Evolutionary conservation across 768 basidiomycete genomes (phyloP).

Genomic region (Collybiopsis confluens): DNA sequence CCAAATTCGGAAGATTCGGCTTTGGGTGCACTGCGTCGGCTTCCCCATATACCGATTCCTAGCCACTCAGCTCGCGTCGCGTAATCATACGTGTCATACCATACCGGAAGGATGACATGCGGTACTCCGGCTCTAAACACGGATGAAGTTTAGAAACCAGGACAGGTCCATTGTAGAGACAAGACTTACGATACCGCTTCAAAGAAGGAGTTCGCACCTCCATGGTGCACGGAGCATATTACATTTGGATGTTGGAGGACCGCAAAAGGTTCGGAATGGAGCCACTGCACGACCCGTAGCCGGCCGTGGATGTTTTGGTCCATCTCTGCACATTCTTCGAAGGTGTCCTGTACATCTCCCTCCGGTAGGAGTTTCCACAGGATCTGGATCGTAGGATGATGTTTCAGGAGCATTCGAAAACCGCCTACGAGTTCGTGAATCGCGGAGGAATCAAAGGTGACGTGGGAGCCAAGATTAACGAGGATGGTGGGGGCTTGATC

Average conservation of each 20-base stretch:
- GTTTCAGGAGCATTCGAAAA: neutral
- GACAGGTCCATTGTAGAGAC: neutral
- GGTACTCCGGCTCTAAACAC: slow-evolving; percentile 13
- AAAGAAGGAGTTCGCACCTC: slow-evolving; percentile 11
- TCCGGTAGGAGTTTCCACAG: slow-evolving; percentile 7
- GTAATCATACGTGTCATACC: slow-evolving; percentile 20
- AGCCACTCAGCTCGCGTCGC: slow-evolving; percentile 17
- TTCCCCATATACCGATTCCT: slow-evolving; percentile 19
- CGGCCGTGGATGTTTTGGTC: neutral
- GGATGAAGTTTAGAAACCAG: neutral
- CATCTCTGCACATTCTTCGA: neutral
- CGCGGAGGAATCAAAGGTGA: neutral
- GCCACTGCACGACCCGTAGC: slow-evolving; percentile 3
- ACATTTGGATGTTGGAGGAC: slow-evolving; percentile 5
- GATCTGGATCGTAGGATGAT: slow-evolving; percentile 3
- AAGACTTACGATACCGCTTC: slow-evolving; percentile 8
- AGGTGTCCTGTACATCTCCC: neutral
- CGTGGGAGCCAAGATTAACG: slow-evolving; percentile 7
- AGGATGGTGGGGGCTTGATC: slow-evolving; percentile 6
- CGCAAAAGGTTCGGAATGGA: slow-evolving; percentile 1
- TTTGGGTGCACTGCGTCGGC: slow-evolving; percentile 12
- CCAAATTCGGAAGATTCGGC: slow-evolving; percentile 15
- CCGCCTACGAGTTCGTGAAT: slow-evolving; percentile 5
- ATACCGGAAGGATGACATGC: slow-evolving; percentile 18
- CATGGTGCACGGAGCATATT: slow-evolving; percentile 11